phyloP scores from a whole-genome alignment of 2,329 filamentous ascomycete species.

The Diaporthe citrichinensis region DNA sequence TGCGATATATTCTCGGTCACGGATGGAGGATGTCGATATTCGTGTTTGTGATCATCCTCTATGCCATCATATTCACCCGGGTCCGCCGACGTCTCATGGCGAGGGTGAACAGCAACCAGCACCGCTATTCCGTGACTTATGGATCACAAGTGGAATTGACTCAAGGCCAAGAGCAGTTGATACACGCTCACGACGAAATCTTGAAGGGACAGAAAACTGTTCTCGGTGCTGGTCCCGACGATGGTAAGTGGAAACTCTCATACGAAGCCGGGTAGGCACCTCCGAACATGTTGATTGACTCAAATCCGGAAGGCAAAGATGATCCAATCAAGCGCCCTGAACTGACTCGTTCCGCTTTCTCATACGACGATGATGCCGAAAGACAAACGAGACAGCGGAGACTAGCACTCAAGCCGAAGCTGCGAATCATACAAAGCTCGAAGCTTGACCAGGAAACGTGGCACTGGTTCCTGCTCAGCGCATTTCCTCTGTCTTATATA shows the following conservation, averaged over 20 bases:
- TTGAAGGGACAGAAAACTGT: not conserved
- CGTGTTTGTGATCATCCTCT: not conserved
- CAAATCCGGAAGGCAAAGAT: not conserved
- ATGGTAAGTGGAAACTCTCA: not conserved
- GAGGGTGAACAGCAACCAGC: constrained; percentile 32
- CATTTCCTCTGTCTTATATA: constrained; percentile 39
- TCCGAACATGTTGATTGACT: not conserved
- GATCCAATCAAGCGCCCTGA: not conserved
- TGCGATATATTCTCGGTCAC: constrained; percentile 39
- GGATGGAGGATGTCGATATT: constrained; percentile 37
- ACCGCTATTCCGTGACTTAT: constrained; percentile 1
- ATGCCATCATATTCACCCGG: constrained; percentile 18
- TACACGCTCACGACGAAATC: constrained; percentile 19
- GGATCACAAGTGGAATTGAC: constrained; percentile 12
- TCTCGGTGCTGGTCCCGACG: not conserved
- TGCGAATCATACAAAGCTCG: constrained; percentile 19
- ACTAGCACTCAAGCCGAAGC: not conserved
- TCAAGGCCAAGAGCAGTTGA: constrained; percentile 19
- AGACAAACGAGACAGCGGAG: not conserved
- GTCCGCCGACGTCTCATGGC: constrained; percentile 25
- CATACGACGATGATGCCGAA: constrained; percentile 17
- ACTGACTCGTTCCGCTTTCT: constrained; percentile 20
- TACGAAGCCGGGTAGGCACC: not conserved
- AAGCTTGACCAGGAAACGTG: constrained; percentile 38
- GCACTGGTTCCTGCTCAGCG: constrained; percentile 39